Base-by-base conservation (phyloP, 768 basidiomycete genomes). In the Chalciporus sphaerocephalus region DNA sequence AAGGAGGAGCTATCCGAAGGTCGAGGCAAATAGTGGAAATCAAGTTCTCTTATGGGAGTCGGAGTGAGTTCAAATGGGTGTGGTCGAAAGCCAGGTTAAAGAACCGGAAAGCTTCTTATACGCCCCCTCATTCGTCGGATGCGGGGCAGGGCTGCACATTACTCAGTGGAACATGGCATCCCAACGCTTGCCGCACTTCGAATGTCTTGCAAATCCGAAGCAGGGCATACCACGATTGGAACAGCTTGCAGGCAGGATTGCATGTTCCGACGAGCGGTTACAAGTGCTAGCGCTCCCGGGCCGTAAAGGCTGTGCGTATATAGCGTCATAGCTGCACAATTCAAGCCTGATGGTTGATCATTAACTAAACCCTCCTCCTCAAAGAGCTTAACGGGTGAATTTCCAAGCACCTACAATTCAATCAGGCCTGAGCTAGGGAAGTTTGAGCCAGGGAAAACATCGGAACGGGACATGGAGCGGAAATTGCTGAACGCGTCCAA, bases 181-280 rank as follows among this genome's bases (percentile, higher is more conserved):
- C 54, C 59, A 54, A 59, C 37, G 54, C 57, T 52, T 56, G 59
- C 61, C 53, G 49, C 56, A 47, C 54, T 51, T 41, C 44, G 51
- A 46, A 44, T 58, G 59, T 46, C 61, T 51, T 58, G 61, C 59
- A 61, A 62, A 63, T 59, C 54, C 59, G 57, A 49, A 58, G 61
- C 53, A 64, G 54, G 61, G 61, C 51, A 62, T 47, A 59, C 55
- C 52, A 62, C 52, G 61, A 63, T 59, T 54, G 27, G 57, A 47
- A 62, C 57, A 62, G 57, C 54, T 24, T 57, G 58, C 61, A 59
- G 56, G 61, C 59, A 61, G 48, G 53, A 46, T 5, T 42, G 48
- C 48, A 53, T 61, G 61, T 56, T 62, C 61, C 61, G 59, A 51
- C 6, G 60, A 52, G 61, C 61, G 58, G 50, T 42, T 50, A 48